Base-by-base conservation (phyloP, 148 eudicot species). In the Rhododendron simsii region DNA sequence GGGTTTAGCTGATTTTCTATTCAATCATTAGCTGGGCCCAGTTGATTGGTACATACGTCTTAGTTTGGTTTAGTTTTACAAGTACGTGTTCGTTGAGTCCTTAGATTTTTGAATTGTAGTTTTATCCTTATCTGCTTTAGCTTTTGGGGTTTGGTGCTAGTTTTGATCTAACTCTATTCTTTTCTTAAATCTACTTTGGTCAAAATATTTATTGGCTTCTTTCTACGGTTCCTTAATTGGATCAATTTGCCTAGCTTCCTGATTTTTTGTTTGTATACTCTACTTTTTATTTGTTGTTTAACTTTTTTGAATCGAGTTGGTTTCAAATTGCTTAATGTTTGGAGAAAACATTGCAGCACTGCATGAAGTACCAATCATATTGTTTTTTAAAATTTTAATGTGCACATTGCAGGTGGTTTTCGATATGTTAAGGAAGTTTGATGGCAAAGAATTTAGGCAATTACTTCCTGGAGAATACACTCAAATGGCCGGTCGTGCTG, bases 401-500 rank as follows among this genome's bases (percentile, higher is more conserved):
- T 87, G 81, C 86, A 63, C 61, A 41, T 86, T 85, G 84, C 94
- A 97, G 99, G 99, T 97, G 80, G 96, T 95, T 82, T 97, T 97
- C 93, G 99, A 97, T 92, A 90, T 93, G 33, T 88, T 97, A 82
- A 91, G 98, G 92, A 97, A 97, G 89, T 97, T 97, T 89, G 99
- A 97, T 88, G 99, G 99, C 50, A 97, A 94, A 88, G 99, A 95
- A 89, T 97, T 92, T 88, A 92, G 99, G 59, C 98, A 94, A 90
- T 87, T 97, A 86, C 92, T 95, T 91, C 98, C 99, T 30, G 99
- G 99, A 77, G 99, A 97, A 92, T 97, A 97, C 89, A 97, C 99
- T 80, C 99, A 97, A 92, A 97, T 97, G 99, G 98, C 99, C 85
- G 99, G 99, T 50, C 99, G 99, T 91, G 99, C 99, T 86, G 99